Percentiles rank a stretch among this genome's conserved stretches.
Conservation (phyloP, 75 land plant species). For the Ceratopteris richardii region DNA sequence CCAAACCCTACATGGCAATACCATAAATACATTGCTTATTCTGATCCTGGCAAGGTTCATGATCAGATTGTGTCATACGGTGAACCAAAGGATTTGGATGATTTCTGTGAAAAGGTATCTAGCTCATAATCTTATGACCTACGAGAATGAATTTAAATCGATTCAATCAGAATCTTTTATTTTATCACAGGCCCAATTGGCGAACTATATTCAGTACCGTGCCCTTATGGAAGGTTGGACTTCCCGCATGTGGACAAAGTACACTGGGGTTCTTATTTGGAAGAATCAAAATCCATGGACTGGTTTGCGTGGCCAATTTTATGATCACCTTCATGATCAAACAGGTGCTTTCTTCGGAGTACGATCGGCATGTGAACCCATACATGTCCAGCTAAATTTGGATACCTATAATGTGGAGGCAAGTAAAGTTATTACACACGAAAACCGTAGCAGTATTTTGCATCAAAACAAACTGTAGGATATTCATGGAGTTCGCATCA, state of each 20-base stretch:
- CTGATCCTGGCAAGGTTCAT: constrained; percentile 72
- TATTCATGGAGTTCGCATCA: no score
- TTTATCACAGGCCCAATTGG: constrained; percentile 91
- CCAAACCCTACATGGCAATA: constrained; percentile 87
- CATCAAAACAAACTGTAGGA: no score
- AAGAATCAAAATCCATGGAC: constrained; percentile 98
- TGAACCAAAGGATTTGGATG: constrained; percentile 60
- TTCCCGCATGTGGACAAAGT: constrained; percentile 91
- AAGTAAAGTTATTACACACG: constrained; percentile 1
- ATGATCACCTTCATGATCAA: constrained; percentile 88
- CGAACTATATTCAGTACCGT: constrained; percentile 83
- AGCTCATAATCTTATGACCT: no score
- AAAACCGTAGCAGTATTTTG: no score
- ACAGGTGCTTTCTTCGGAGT: constrained; percentile 91
- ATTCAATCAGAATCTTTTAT: no score
- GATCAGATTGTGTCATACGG: constrained; percentile 78
- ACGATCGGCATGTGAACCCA: constrained; percentile 79
- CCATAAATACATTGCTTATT: constrained; percentile 91
- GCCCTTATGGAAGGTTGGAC: constrained; percentile 90
- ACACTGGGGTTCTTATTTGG: constrained; percentile 89
- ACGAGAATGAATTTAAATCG: no score
- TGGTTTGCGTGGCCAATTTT: constrained; percentile 92
- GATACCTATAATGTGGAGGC: constrained; percentile 82
- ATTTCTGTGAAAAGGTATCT: constrained; percentile 94
- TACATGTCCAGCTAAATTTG: constrained; percentile 91